Percentiles rank a stretch among this genome's conserved stretches.
Conservation (phyloP, 225 moss, liverwort and hornwort species). For the Polytrichum formosum region DNA sequence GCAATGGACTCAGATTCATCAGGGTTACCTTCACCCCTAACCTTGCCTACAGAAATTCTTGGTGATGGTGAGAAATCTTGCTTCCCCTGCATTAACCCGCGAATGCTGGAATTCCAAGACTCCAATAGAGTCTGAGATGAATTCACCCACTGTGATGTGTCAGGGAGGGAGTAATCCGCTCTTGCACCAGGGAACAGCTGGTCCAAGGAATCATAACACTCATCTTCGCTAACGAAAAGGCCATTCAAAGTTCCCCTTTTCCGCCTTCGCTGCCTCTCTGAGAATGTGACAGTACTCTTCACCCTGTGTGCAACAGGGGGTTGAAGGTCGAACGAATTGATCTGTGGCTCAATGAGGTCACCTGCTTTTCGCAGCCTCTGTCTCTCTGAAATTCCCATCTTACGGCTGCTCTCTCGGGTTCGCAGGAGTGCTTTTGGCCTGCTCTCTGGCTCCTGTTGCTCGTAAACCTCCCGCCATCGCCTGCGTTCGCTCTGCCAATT, state of each 20-base stretch:
- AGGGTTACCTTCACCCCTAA: background rate
- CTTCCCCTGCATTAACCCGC: conserved; percentile 23
- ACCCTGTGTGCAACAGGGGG: conserved; percentile 59
- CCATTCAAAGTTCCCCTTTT: conserved; percentile 40
- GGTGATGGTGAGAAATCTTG: background rate
- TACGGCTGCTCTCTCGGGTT: conserved; percentile 11
- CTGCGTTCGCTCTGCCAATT: conserved; percentile 55
- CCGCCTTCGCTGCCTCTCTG: conserved; percentile 64
- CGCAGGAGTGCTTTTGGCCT: conserved; percentile 19
- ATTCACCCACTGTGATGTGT: conserved; percentile 7
- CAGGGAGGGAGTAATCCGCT: conserved; percentile 39
- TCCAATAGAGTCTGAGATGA: conserved; percentile 38
- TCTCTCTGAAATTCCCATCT: conserved; percentile 42
- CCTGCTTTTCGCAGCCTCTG: conserved; percentile 64
- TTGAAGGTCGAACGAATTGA: conserved; percentile 54
- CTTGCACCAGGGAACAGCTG: conserved; percentile 75
- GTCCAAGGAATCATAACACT: conserved; percentile 66
- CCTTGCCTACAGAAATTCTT: background rate
- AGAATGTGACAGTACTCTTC: conserved; percentile 65
- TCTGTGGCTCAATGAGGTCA: conserved; percentile 51
- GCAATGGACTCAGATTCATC: conserved; percentile 12
- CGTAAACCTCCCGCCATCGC: conserved; percentile 47
- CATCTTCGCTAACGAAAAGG: conserved; percentile 37
- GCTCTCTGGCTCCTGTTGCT: conserved; percentile 12
- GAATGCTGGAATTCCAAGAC: conserved; percentile 41